Base-by-base conservation (phyloP, 2,329 filamentous ascomycete species). In the Neonectria magnoliae region DNA sequence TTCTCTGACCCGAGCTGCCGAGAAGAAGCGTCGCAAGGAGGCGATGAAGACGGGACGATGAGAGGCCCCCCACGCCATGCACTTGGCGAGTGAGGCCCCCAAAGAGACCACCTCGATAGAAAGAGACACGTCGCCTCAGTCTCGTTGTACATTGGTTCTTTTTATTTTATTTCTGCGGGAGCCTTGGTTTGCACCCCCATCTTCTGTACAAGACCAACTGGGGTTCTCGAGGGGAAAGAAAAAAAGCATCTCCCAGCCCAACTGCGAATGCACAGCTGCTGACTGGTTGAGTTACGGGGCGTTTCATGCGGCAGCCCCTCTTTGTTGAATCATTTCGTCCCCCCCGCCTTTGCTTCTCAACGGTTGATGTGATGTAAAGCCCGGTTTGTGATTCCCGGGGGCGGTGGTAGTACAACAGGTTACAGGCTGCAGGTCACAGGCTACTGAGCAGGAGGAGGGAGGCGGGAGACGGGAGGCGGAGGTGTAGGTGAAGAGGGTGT, bases 11-110 rank as follows among this genome's bases (percentile, higher is more conserved):
- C 80, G 85, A 22, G 84, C 88, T 0, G 78, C 82, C 1, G 88
- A 91, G 68, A 90, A 87, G 82, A 83, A 89, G 75, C 84, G 83
- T 69, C 83, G 89, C 62, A 88, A 85, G 73, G 82, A 86, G 72
- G 86, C 86, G 22, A 85, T 85, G 81, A 88, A 80, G 84, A 79
- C 79, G 10, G 81, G 80, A 25, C 79, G 79, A 65, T 82, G 75
- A 81, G 75, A 80, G 57, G 58, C 36, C 60, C 57, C 62, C 47
- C 59, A 45, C 51, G 38, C 56, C 36, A 52, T 56, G 48, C 58
- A 60, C 48, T 47, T 57, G 42, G n/a, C 57, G 38, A 38, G 52
- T 47, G 52, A 64, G 62, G 53, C 52, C 57, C 52, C 27, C 16
- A 50, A 27, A 33, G 18, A n/a, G 51, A 60, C 56, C 63, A 48